Percentiles rank a stretch among this genome's conserved stretches.
Conservation (phyloP, 2,329 filamentous ascomycete species). For the Graphilbum sp. region DNA sequence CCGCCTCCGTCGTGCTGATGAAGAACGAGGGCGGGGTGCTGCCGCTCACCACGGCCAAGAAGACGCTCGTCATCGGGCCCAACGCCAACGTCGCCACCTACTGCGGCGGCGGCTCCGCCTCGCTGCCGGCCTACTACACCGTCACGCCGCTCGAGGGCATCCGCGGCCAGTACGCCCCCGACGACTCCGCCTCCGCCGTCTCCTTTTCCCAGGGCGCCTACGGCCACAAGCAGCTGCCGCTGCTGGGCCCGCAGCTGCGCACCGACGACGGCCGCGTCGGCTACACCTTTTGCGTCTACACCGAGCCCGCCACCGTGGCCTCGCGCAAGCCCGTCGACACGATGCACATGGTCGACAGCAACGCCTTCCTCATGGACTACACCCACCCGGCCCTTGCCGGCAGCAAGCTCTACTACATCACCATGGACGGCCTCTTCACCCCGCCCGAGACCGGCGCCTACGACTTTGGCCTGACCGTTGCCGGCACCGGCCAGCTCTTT, state of each 20-base stretch:
- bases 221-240: slow-evolving; percentile 43
- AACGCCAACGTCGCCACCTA: slow-evolving; percentile 15
- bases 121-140: slow-evolving; percentile 51
- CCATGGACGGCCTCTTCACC: not conserved
- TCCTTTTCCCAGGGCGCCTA: slow-evolving; percentile 57
- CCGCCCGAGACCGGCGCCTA: not conserved
- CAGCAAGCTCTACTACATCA: not conserved
- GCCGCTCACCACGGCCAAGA: slow-evolving; percentile 25
- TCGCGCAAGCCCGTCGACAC: not conserved
- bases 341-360: not conserved
- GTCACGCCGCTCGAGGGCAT: slow-evolving; percentile 49
- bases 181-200: slow-evolving; percentile 49
- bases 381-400: not conserved
- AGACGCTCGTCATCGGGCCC: not conserved
- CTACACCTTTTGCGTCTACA: not conserved
- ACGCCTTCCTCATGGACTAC: not conserved
- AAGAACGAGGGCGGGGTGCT: slow-evolving; percentile 44
- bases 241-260: slow-evolving; percentile 47
- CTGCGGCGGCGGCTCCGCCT: slow-evolving; percentile 49
- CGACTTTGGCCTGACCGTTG: not conserved
- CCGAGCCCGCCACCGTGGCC: not conserved
- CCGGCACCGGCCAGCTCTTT: not conserved
- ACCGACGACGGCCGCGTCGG: slow-evolving; percentile 41
- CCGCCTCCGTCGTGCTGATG: slow-evolving; percentile 44
- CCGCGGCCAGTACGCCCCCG: slow-evolving; percentile 15